Evolutionary conservation across 129 eudicot species (phyloP).

Genomic region (Logfia minima): DNA sequence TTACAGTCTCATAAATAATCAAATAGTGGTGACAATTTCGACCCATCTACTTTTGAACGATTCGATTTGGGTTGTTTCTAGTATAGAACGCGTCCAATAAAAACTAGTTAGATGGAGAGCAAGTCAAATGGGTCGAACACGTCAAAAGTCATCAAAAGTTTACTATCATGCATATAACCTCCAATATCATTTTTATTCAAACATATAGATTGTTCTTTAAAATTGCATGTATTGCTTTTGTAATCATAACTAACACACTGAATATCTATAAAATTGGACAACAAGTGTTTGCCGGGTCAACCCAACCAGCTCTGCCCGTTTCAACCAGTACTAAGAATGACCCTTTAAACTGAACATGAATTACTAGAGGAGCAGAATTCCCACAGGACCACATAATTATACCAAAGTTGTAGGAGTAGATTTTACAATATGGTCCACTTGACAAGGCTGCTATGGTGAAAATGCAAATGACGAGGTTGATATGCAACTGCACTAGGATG

Average conservation of each 20-base stretch:
- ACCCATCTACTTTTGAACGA: too few relatives aligned
- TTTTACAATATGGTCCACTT: not conserved
- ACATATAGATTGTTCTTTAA: not conserved
- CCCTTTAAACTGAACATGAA: too few relatives aligned
- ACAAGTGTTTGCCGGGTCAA: not conserved
- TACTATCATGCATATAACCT: not conserved
- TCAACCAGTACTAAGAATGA: too few relatives aligned
- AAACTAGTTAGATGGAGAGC: not conserved
- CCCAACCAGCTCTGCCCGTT: not conserved
- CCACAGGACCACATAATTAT: too few relatives aligned
- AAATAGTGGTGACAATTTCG: too few relatives aligned
- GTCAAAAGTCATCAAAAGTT: not conserved
- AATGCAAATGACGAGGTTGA: not conserved
- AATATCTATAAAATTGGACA: not conserved
- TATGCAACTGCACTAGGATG: not conserved
- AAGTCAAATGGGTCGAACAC: not conserved
- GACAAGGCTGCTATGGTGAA: not conserved
- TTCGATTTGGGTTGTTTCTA: not conserved
- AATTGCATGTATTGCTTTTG: not conserved
- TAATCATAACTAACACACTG: not conserved
- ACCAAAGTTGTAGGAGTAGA: not conserved
- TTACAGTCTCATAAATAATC: too few relatives aligned
- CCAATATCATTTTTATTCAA: not conserved
- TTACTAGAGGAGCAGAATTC: not conserved
- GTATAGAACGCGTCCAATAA: not conserved